Base-by-base conservation (phyloP, 495 filamentous ascomycete genomes). In the Articulospora tetracladia region DNA sequence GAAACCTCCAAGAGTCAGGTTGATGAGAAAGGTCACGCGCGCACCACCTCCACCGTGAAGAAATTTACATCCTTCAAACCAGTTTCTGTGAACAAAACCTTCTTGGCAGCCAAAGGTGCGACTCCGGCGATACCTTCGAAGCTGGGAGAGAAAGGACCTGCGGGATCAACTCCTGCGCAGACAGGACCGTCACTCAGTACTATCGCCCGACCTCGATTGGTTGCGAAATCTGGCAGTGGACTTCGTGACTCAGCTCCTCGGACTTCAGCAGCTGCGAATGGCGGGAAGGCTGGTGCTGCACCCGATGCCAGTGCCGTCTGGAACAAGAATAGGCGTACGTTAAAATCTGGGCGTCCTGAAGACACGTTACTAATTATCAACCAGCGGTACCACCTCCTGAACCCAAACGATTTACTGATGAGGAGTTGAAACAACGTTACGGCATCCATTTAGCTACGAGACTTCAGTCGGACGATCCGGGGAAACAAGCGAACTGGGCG, bases 321-420 rank as follows among this genome's bases (percentile, higher is more conserved):
- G 94, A 99, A 98, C 71, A 97, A 93, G 74, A 99, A 99, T 69
- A 82, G 90, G 79, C 92, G 93, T 97, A 86, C 71, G 83, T 79
- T 47, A 51, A 19, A 36, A 57, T 44, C 54, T 17, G 59, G 32
- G 13, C 41, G 26, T 27, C 48, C 26, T 56, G n/a, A 25, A 26
- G 49, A 62, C 58, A 72, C 74, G 64, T 74, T 63, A 65, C 66
- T 57, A 17, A 51, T 25, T 28, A 34, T 53, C 34, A 2, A 7
- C 25, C 23, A 93, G 90, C 91, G 62, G 84, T 85, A 19, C 85
- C 89, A 55, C 86, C 89, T 25, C 85, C 90, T 8, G 84, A 92
- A 41, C 85, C 88, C 20, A 98, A 97, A 74, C 91, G 96, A 60
- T 86, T 97, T 64, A 98, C 94, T 0, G 94, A 99, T 65, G 94